Conservation (phyloP, 805 yeast species). For the Danielozyma ontarioensis region DNA sequence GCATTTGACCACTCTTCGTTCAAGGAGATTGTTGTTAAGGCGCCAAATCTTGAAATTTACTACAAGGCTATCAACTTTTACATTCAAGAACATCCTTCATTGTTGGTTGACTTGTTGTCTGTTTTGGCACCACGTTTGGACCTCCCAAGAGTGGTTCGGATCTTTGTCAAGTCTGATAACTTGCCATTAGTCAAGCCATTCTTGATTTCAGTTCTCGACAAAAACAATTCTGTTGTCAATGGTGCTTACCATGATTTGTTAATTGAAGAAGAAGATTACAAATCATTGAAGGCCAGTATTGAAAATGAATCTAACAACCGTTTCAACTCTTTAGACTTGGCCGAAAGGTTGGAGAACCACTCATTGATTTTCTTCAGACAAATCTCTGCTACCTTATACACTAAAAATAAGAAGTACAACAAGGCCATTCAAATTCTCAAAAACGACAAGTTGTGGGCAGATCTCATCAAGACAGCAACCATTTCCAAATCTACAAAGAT, state of each 20-base stretch:
- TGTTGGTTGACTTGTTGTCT: conserved; percentile 78
- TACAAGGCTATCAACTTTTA: conserved; percentile 96
- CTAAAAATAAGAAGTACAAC: conserved; percentile 89
- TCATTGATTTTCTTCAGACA: conserved; percentile 89
- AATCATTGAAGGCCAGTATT: conserved; percentile 79
- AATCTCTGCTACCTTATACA: conserved; percentile 89
- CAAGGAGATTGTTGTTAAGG: conserved; percentile 92
- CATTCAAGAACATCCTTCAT: conserved; percentile 85
- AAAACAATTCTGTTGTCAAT: conserved; percentile 87
- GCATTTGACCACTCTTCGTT: conserved; percentile 92
- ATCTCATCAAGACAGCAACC: conserved; percentile 89
- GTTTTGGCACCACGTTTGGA: conserved; percentile 87
- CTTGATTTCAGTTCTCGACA: conserved; percentile 82
- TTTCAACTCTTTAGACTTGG: conserved; percentile 88
- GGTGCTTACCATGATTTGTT: conserved; percentile 92
- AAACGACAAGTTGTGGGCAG: conserved; percentile 91
- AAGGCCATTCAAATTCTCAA: conserved; percentile 86
- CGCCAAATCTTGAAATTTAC: conserved; percentile 91
- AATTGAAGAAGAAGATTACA: conserved; percentile 95
- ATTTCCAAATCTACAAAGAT: conserved; percentile 72
- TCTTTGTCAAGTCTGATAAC: conserved; percentile 93
- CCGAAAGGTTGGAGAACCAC: conserved; percentile 89
- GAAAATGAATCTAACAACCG: conserved; percentile 76
- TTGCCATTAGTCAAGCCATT: conserved; percentile 95
- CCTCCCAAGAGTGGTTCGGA: conserved; percentile 88